phyloP scores from a whole-genome alignment of 495 filamentous ascomycete species.

The Amniculicola lignicola region DNA sequence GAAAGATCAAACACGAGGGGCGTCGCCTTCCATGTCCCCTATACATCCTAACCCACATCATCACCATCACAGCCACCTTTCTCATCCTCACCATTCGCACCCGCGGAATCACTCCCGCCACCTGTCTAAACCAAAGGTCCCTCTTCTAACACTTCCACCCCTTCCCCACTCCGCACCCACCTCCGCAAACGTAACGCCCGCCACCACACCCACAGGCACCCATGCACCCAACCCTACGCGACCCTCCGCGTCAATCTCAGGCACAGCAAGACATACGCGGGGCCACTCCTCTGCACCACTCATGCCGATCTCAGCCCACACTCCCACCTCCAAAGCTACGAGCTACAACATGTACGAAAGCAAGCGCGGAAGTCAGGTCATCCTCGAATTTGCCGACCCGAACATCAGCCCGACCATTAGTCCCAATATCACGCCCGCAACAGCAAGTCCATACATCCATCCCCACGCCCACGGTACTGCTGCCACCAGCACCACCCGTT shows the following conservation, averaged over 20 bases:
- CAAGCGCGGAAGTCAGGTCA: slow-evolving; percentile 4
- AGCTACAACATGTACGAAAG: neutral
- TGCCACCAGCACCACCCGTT: neutral
- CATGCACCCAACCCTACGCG: neutral
- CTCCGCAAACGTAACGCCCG: neutral
- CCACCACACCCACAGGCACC: neutral
- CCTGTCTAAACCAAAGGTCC: neutral
- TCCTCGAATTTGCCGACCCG: slow-evolving; percentile 25
- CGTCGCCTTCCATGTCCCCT: too few species aligned
- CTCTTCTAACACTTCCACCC: neutral
- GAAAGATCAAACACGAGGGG: too few species aligned
- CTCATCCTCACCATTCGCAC: neutral
- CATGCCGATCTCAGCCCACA: neutral
- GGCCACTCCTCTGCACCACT: neutral
- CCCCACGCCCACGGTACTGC: neutral
- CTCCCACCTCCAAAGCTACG: neutral
- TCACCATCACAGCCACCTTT: too few species aligned
- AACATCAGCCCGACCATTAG: neutral
- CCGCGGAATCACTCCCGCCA: neutral
- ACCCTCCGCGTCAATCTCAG: neutral
- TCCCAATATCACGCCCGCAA: too few species aligned
- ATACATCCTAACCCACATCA: too few species aligned
- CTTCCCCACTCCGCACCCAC: neutral
- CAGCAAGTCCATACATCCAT: too few species aligned
- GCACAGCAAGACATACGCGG: neutral